Evolutionary conservation across 139 green algal genomes (phyloP), one percentile per base, ranked within the genome.

Genomic region (Picochlorum sp.): DNA sequence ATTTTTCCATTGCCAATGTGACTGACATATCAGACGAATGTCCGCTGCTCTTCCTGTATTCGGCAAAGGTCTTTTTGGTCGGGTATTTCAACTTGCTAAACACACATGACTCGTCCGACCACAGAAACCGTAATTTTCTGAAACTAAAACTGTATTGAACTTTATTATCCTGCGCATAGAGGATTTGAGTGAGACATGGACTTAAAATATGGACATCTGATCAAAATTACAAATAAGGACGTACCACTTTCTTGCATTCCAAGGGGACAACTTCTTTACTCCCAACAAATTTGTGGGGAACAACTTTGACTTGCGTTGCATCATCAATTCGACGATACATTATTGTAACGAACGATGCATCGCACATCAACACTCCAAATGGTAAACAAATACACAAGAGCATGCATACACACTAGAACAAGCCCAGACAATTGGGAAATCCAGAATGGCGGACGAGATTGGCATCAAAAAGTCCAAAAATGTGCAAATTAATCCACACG

Each of bases 41-140:
- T 0, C 82, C 82, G 26, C 49, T 72, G 44, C 57, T 67, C 45
- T 66, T 70, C 13, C 49, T 37, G 55, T 86, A 92, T 0, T 45
- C 21, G 11, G 63, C 74, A 66, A 89, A 86, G 6, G 72, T 81
- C 23, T 83, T 79, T 69, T 87, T 70, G 26, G 67, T 70, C 21
- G 79, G 81, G 68, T 79, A 93, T 56, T 75, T 69, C 10, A 95
- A 81, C 70, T 83, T 83, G 21, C 73, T 51, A 67, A 95, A 95
- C 4, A n/a, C 23, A 24, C 72, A 49, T 11, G 10, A 21, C 4
- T 79, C 64, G 0, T 34, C 15, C 41, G 86, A 58, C 61, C 81
- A 88, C 7, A 85, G 70, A 67, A 88, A 95, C n/a, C 79, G 82
- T 56, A 88, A 80, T 62, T 88, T 86, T 41, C 85, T 67, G 70